Base-by-base conservation (phyloP, 345 rosid species). In the Arabidopsis arenosa region DNA sequence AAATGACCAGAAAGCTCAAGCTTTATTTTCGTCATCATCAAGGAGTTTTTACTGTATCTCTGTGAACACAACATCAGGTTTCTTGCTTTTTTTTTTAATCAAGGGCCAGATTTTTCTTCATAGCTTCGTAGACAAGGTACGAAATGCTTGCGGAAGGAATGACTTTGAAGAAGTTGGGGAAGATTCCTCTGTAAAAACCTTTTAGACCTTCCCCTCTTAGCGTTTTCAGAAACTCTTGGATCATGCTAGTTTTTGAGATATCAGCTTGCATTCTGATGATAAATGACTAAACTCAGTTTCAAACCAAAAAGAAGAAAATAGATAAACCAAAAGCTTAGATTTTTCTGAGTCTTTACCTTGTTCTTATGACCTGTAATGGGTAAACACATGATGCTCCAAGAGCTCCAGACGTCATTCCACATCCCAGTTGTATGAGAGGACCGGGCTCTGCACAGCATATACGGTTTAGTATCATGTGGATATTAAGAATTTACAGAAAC, bases 301-400 rank as follows among this genome's bases (percentile, higher is more conserved):
- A 40, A 55, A 32, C 48, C 18, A 23, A 9, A 7, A 35, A 18
- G 14, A 32, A 12, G 47, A 17, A 12, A 49, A 3, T 3, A 9
- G 11, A 33, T 5, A 33, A 36, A 21, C 33, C 28, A 21, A 32
- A 49, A 21, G 41, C 18, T 21, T 47, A 52, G 43, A 11, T 11
- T 68, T 23, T 23, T 23, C 33, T 53, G 23, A 23, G 47, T 43
- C 51, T 68, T 28, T 85, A 95, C 98, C 98, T 90, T 58, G 99
- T 95, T 84, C 99, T 74, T 51, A 95, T 72, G 73, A 95, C 97
- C 80, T 92, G 99, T 80, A 95, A 85, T 2, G 99, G 98, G 83
- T 95, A 95, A 62, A 89, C 98, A 75, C 96, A 90, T 5, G 96
- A 84, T 76, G 99, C 99, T 67, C 97, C 99, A 52, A 92, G 86